phyloP scores from a whole-genome alignment of 2,329 filamentous ascomycete genomes.

The Aspergillus sp. region DNA sequence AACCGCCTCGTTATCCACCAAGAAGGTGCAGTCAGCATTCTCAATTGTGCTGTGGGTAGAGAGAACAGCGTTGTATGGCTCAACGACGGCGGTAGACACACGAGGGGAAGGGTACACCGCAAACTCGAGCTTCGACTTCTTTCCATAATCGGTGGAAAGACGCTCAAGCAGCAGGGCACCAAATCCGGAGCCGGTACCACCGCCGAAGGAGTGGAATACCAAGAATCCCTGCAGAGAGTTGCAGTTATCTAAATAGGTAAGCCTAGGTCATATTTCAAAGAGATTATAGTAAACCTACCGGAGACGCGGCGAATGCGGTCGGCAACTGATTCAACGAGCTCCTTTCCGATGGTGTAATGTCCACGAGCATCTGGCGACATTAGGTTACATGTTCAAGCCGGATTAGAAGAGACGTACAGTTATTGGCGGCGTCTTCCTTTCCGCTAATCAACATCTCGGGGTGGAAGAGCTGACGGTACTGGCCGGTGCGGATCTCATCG shows the following conservation, averaged over 20 bases:
- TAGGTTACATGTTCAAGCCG: slow-evolving; percentile 11
- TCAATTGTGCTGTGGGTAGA: slow-evolving; percentile 64
- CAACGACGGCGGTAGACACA: slow-evolving; percentile 66
- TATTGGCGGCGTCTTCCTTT: slow-evolving; percentile 70
- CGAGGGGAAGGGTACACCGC: slow-evolving; percentile 66
- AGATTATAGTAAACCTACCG: slow-evolving; percentile 45
- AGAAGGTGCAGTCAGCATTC: slow-evolving; percentile 68
- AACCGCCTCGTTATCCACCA: slow-evolving; percentile 69
- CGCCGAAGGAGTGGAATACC: slow-evolving; percentile 69
- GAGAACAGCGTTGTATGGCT: slow-evolving; percentile 65
- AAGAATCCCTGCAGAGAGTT: slow-evolving; percentile 67
- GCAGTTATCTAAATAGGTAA: slow-evolving; percentile 58
- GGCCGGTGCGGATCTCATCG: slow-evolving; percentile 66
- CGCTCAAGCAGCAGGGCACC: slow-evolving; percentile 66
- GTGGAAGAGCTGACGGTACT: slow-evolving; percentile 65
- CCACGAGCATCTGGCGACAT: slow-evolving; percentile 60
- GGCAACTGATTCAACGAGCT: slow-evolving; percentile 64
- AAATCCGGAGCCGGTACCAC: slow-evolving; percentile 68
- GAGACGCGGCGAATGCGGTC: slow-evolving; percentile 66
- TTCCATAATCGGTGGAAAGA: slow-evolving; percentile 65
- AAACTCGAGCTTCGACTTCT: slow-evolving; percentile 70
- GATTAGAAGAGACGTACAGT: slow-evolving; percentile 48
- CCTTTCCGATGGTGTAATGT: slow-evolving; percentile 70
- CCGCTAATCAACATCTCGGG: slow-evolving; percentile 67
- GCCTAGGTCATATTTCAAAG: slow-evolving; percentile 5